Base-by-base conservation (phyloP, 2,329 filamentous ascomycete genomes). In the Paraconiothyrium sp. region DNA sequence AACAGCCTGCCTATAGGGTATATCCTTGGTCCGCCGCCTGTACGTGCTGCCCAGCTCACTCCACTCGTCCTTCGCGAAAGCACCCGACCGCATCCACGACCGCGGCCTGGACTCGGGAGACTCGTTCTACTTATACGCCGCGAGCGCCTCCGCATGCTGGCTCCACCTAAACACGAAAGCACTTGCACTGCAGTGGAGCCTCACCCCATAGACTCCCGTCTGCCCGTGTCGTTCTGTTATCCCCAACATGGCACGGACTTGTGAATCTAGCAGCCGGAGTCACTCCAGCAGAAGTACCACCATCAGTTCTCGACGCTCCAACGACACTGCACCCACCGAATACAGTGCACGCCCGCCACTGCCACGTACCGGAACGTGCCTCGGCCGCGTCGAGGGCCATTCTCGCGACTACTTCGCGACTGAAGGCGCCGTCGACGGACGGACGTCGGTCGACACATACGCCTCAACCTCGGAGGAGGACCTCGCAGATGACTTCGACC, bases 381-480 rank as follows among this genome's bases (percentile, higher is more conserved):
- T 75, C 48, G 71, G 66, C 30, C 76, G 74, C 46, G 63, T 73
- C 50, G 70, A 78, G 39, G 66, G 63, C 22, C 69, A 68, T 32
- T 50, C 27, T 14, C 65, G 62, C 51, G 70, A 76, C 8, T 74
- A 72, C 55, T 74, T 71, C 57, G 60, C 58, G 6, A 55, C 64
- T 22, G 54, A 58, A 39, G 54, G 68, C 46, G 52, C 65, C 57
- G 44, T 46, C 57, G 60, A 63, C 46, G 67, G 75, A 51, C 83
- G 85, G 49, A 84, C 86, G 30, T 95, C 93, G 0, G 84, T 88
- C 67, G 90, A 92, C 63, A 97, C 93, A 1, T 96, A 94, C 77
- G 88, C 89, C 70, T 97, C 93, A 5, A 91, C 86, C 35, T 92
- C 90, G 3, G 83, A 86, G 47, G 84, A 88, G 47, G 88, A 89